phyloP scores from a whole-genome alignment of 768 basidiomycete genomes.

The Lactarius evosmus region DNA sequence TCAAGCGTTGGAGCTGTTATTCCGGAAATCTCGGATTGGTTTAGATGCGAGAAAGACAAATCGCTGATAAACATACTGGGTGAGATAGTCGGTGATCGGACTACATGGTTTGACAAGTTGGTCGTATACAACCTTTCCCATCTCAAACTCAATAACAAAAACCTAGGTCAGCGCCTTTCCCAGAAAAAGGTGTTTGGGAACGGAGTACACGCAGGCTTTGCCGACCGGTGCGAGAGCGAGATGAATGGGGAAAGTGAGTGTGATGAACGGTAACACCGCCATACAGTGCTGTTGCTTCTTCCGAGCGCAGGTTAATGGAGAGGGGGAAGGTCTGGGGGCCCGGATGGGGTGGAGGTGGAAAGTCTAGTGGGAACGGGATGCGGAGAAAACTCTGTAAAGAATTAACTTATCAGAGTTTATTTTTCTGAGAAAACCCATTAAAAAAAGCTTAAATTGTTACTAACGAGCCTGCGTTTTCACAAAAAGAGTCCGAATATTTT shows the following conservation, averaged over 20 bases:
- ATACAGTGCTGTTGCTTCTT: constrained; percentile 25
- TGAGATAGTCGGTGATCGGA: too few relatives aligned
- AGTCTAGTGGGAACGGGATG: constrained; percentile 42
- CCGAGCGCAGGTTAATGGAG: constrained; percentile 15
- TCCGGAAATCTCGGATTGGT: constrained; percentile 69
- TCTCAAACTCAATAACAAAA: constrained; percentile 74
- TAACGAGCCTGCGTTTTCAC: too few relatives aligned
- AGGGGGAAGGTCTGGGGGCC: constrained; percentile 27
- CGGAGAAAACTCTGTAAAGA: too few relatives aligned
- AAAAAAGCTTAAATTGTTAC: too few relatives aligned
- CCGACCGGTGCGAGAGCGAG: constrained; percentile 94
- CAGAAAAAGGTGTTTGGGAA: constrained; percentile 81
- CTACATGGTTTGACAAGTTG: too few relatives aligned
- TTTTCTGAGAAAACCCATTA: too few relatives aligned
- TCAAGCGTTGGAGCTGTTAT: constrained; percentile 74
- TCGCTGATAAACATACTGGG: constrained; percentile 44
- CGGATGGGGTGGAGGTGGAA: constrained; percentile 8
- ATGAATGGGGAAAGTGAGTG: constrained; percentile 88
- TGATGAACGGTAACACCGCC: constrained; percentile 60
- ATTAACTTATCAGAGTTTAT: too few relatives aligned
- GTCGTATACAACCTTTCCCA: too few relatives aligned
- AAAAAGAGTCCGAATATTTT: too few relatives aligned
- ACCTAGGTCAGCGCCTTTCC: constrained; percentile 83
- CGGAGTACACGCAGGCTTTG: constrained; percentile 76
- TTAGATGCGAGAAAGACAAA: background rate